Evolutionary conservation across 805 yeast genomes (phyloP), one percentile per base, ranked within the genome.

Genomic region (Ascoidea asiatica): DNA sequence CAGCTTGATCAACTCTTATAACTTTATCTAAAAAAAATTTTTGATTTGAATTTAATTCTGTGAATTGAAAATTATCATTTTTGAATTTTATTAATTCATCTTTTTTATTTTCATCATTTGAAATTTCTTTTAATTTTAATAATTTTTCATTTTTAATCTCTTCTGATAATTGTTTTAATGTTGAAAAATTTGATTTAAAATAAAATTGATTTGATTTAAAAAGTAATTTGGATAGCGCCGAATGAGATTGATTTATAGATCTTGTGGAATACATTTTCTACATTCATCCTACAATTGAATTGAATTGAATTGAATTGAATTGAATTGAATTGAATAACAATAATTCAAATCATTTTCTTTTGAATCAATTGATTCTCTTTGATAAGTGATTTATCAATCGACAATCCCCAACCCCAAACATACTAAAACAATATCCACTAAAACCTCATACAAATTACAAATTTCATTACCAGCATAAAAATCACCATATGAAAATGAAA

Each of bases 1-100:
- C 98, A 1, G 98, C 97, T 62, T 92, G 98, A 58, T 92, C 97
- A 5, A 92, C 98, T 43, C 98, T 70, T 37, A 92, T 75, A 0
- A 77, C 78, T 44, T 90, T 62, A 44, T 83, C 87, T 20, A 84
- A 65, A 50, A 71, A 84, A 0, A 89, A 89, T 47, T 65, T 65
- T 55, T 83, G 92, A 0, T 85, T 83, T 39, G 48, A 52, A 0
- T 63, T 55, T 19, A 69, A 44, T 5, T 63, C 54, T 23, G 53
- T 52, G 57, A 49, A 58, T 40, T 53, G 17, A 40, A 21, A 38
- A 40, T 43, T 33, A 37, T 33, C 13, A 36, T 40, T 33, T 39
- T 46, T 43, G 15, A 29, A 2, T 29, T 29, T 8, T 29, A 11
- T 29, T 15, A 2, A 15, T 29, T 29, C 35, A 19, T 17, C 15